Evolutionary conservation across 495 filamentous ascomycete genomes (phyloP).

Genomic region (Haplographium delicatum): DNA sequence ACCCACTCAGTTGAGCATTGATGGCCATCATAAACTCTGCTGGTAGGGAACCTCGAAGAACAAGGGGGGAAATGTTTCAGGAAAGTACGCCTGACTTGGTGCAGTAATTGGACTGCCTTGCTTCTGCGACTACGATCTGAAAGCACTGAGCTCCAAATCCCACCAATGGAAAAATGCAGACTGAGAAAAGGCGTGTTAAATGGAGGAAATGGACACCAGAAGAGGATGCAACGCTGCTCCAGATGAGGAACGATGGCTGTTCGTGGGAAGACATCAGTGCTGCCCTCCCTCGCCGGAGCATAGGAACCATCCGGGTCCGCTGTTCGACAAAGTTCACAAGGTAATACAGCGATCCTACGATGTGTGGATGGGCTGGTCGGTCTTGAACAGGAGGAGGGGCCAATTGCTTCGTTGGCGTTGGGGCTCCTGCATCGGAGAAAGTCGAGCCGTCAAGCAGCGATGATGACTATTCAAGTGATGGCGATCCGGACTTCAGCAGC

Average conservation of each 20-base stretch:
- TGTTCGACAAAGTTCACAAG: constrained; percentile 18
- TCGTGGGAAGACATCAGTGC: constrained; percentile 20
- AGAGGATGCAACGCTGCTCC: constrained; percentile 13
- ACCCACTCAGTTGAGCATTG: too few species aligned
- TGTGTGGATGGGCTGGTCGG: constrained; percentile 9
- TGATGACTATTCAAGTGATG: neutral
- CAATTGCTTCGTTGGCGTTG: constrained; percentile 17
- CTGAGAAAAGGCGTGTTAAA: neutral
- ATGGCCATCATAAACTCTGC: too few species aligned
- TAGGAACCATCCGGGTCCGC: constrained; percentile 11
- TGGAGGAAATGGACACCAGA: constrained; percentile 2
- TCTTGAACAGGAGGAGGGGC: constrained; percentile 14
- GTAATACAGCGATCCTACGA: too few species aligned
- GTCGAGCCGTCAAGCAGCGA: constrained; percentile 19
- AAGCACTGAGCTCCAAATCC: neutral
- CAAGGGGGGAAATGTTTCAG: too few species aligned
- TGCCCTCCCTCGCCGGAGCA: constrained; percentile 13
- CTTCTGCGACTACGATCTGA: neutral
- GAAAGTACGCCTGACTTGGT: too few species aligned
- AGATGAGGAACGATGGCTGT: constrained; percentile 15
- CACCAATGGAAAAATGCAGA: neutral
- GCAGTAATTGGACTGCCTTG: too few species aligned
- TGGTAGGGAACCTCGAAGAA: too few species aligned
- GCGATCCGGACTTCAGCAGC: constrained; percentile 8
- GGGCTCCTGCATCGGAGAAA: constrained; percentile 20